phyloP scores from a whole-genome alignment of 2,329 filamentous ascomycete genomes.

The Epichloe typhina region DNA sequence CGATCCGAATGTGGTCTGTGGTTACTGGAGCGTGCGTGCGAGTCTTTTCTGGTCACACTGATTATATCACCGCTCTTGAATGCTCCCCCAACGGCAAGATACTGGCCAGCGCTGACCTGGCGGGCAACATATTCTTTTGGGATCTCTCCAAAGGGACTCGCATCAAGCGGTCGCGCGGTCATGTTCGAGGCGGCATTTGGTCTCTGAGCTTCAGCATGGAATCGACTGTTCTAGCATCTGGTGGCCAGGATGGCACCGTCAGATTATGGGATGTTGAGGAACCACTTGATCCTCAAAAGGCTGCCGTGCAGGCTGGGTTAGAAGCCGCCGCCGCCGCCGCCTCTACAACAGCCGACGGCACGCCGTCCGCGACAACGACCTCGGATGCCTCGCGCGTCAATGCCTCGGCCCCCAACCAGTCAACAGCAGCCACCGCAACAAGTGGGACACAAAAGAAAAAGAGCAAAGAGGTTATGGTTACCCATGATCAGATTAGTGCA shows the following conservation, averaged over 20 bases:
- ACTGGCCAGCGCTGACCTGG: conserved; percentile 79
- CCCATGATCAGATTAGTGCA: conserved; percentile 83
- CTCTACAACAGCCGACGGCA: conserved; percentile 31
- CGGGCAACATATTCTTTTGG: conserved; percentile 89
- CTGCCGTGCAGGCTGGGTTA: conserved; percentile 30
- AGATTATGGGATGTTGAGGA: conserved; percentile 84
- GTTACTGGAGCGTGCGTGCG: conserved; percentile 75
- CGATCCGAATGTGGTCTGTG: conserved; percentile 96
- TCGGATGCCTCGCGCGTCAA: conserved; percentile 15
- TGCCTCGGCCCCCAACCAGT: conserved; percentile 11
- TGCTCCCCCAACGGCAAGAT: conserved; percentile 76
- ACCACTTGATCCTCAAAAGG: conserved; percentile 50
- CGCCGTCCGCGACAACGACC: conserved; percentile 13
- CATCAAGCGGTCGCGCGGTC: conserved; percentile 86
- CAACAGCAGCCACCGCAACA: conserved; percentile 14
- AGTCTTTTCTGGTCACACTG: conserved; percentile 82
- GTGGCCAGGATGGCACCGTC: conserved; percentile 83
- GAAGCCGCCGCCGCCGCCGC: conserved; percentile 28
- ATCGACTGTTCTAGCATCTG: conserved; percentile 78
- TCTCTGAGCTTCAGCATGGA: conserved; percentile 89
- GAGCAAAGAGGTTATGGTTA: conserved; percentile 79
- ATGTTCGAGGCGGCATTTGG: conserved; percentile 88
- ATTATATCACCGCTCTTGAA: conserved; percentile 72
- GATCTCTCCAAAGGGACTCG: conserved; percentile 75
- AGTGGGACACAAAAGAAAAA: conserved; percentile 51